These are phyloP conservation scores for Ascochyta clinopodiicola DNA, from an alignment of 2,329 filamentous ascomycete genomes.

Conservation along the genomic window DNA sequence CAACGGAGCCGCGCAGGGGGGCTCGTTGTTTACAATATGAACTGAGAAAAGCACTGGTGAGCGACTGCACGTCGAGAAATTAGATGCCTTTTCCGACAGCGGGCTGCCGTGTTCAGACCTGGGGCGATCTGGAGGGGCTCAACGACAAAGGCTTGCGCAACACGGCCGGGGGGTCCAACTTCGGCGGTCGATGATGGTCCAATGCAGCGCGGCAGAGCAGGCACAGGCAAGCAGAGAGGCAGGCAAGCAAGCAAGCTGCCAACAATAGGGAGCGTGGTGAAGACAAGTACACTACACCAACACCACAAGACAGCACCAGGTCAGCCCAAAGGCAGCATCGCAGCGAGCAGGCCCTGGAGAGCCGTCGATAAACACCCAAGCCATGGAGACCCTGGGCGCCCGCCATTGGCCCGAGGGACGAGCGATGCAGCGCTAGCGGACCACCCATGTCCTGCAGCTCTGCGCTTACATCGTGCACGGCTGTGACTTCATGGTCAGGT, in stretches of 20 bases:
- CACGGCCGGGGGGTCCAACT: constrained; percentile 6
- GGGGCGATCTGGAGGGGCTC: constrained; percentile 31
- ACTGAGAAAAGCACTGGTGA: constrained; percentile 5
- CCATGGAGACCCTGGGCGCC: constrained; percentile 11
- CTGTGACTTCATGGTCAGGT: constrained; percentile 16
- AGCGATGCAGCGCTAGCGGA: constrained; percentile 13
- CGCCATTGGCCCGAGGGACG: constrained; percentile 23
- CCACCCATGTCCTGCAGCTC: constrained; percentile 15
- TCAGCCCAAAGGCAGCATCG: constrained; percentile 18
- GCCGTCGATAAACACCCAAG: constrained; percentile 11
- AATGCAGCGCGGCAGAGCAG: neutral
- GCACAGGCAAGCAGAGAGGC: neutral
- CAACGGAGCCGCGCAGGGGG: constrained; percentile 22
- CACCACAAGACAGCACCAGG: constrained; percentile 16
- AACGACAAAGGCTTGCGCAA: constrained; percentile 14
- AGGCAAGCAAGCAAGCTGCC: neutral
- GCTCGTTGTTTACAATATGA: constrained; percentile 18
- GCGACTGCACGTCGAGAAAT: constrained; percentile 32
- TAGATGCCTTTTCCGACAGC: constrained; percentile 32
- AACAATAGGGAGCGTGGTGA: neutral
- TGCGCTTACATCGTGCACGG: constrained; percentile 22
- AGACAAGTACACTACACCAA: constrained; percentile 9
- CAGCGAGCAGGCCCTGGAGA: constrained; percentile 10
- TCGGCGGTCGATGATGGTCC: neutral
- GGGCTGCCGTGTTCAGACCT: constrained; percentile 30